Percentiles rank a stretch among this genome's conserved stretches.
phyloP scores from a whole-genome alignment of 805 yeast genomes.

The Wickerhamiella parazyma region DNA sequence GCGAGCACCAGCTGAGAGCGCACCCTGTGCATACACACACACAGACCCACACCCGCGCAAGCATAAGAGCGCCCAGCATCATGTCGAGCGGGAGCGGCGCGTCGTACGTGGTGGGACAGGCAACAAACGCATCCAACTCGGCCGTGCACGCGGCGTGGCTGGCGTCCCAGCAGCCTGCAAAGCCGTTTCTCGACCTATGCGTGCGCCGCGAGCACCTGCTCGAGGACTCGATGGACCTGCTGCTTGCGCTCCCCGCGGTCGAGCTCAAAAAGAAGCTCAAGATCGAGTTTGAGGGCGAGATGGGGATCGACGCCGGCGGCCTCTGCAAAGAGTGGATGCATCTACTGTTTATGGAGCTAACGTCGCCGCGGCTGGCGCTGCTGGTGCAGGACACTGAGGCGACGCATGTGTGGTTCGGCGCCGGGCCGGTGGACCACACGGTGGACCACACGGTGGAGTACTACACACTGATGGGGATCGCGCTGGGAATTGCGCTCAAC shows the following conservation, averaged over 20 bases:
- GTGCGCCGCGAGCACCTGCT: constrained; percentile 58
- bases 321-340: constrained; percentile 88
- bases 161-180: constrained; percentile 1
- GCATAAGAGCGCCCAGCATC: no score
- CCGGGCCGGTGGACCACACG: no score
- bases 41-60: no score
- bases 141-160: constrained; percentile 7
- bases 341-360: constrained; percentile 53
- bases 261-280: constrained; percentile 53
- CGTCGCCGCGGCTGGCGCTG: constrained; percentile 54
- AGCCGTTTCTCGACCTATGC: constrained; percentile 28
- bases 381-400: constrained; percentile 58
- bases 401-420: constrained; percentile 55
- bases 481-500: constrained; percentile 79
- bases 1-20: constrained; percentile 34
- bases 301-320: constrained; percentile 95
- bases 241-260: constrained; percentile 35
- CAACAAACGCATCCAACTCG: constrained; percentile 5
- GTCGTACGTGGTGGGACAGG: neutral
- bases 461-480: constrained; percentile 70
- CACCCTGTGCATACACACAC: no score
- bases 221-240: constrained; percentile 50
- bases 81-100: neutral
- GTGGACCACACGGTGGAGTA: no score
- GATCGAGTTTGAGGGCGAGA: constrained; percentile 74